Evolutionary conservation across 2,329 filamentous ascomycete species (phyloP).

Genomic region (Juglanconis oblonga): DNA sequence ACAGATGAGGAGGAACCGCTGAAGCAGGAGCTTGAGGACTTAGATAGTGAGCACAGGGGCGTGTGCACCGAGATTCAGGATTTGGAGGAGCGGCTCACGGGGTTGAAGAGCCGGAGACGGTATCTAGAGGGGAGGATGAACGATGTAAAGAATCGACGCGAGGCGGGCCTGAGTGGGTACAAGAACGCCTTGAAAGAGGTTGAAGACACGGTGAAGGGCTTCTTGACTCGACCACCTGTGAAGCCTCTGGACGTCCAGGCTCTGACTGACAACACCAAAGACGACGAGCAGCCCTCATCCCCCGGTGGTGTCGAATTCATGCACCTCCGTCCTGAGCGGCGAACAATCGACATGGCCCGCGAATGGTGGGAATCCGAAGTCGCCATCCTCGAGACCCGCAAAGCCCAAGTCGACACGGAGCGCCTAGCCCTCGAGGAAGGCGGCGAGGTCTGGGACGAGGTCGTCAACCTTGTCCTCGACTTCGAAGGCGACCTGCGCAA

Average conservation of each 20-base stretch:
- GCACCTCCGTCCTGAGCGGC: constrained; percentile 58
- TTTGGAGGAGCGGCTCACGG: constrained; percentile 61
- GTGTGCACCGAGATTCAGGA: constrained; percentile 63
- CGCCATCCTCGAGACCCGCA: constrained; percentile 50
- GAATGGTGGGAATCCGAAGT: constrained; percentile 69
- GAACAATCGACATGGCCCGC: constrained; percentile 68
- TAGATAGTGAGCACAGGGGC: constrained; percentile 50
- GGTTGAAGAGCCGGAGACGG: constrained; percentile 58
- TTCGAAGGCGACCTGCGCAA: constrained; percentile 65
- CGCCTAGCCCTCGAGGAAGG: constrained; percentile 66
- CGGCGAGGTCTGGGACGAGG: constrained; percentile 62
- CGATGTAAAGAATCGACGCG: constrained; percentile 61
- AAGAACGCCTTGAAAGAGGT: constrained; percentile 63
- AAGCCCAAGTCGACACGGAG: constrained; percentile 57
- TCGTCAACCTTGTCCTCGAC: constrained; percentile 54
- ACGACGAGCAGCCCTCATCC: constrained; percentile 26
- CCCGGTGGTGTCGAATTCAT: constrained; percentile 53
- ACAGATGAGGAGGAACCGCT: constrained; percentile 55
- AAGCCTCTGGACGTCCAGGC: constrained; percentile 50
- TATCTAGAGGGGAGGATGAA: constrained; percentile 58
- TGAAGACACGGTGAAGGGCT: constrained; percentile 57
- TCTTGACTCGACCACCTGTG: constrained; percentile 58
- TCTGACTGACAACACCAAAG: constrained; percentile 22
- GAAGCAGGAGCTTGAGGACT: constrained; percentile 57
- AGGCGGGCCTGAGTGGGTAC: constrained; percentile 72